Conservation (phyloP, 2,329 filamentous ascomycete species). For the Pseudonectria foliicola region DNA sequence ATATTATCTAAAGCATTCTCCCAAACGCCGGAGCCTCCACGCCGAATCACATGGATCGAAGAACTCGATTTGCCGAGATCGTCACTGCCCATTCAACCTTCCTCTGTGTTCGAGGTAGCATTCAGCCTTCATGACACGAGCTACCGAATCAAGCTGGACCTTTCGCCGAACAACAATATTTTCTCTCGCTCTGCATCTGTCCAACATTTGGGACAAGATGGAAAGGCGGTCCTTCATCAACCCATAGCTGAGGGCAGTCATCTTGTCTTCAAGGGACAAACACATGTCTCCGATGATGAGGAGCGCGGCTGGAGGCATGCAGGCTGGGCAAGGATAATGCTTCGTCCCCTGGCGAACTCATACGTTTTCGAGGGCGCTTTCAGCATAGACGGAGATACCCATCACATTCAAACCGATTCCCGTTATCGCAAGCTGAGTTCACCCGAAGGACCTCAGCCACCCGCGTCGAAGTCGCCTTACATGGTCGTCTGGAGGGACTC, state of each 20-base stretch:
- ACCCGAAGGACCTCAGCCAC: not conserved
- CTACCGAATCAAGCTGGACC: constrained; percentile 7
- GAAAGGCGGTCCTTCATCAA: not conserved
- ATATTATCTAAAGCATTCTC: too few relatives aligned
- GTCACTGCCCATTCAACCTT: not conserved
- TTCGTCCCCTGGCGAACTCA: constrained; percentile 2
- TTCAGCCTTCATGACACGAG: constrained; percentile 5
- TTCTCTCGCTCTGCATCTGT: constrained; percentile 9
- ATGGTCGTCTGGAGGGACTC: constrained; percentile 13
- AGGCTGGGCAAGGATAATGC: constrained; percentile 12
- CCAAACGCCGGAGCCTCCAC: too few relatives aligned
- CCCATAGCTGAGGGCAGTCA: not conserved
- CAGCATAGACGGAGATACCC: constrained; percentile 7
- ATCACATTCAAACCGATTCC: constrained; percentile 12
- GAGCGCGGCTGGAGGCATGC: constrained; percentile 2
- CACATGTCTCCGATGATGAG: not conserved
- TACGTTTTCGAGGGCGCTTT: constrained; percentile 13
- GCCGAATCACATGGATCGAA: constrained; percentile 1
- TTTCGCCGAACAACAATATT: constrained; percentile 5
- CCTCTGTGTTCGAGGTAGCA: constrained; percentile 9
- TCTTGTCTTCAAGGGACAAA: constrained; percentile 9
- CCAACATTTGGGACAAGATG: constrained; percentile 6
- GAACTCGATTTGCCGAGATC: constrained; percentile 5
- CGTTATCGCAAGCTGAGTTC: constrained; percentile 4
- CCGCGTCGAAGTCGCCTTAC: not conserved